Conservation (phyloP, 2,329 filamentous ascomycete species). For the Penicillium sp. region DNA sequence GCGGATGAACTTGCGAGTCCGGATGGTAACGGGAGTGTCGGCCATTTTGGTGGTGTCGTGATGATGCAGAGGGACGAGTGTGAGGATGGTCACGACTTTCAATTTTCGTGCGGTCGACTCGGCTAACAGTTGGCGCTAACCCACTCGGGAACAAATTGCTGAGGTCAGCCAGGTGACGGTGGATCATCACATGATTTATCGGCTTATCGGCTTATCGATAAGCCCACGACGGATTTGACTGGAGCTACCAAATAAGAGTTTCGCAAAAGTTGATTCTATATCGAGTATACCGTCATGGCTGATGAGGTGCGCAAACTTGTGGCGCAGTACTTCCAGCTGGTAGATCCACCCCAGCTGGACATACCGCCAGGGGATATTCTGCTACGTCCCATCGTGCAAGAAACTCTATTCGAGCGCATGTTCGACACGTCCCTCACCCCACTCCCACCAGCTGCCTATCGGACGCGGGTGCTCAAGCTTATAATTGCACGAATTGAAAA, state of each 20-base stretch:
- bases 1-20: conserved; percentile 99
- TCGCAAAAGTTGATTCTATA: not conserved
- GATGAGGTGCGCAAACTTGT: conserved; percentile 43
- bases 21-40: conserved; percentile 76
- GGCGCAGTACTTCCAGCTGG: conserved; percentile 80
- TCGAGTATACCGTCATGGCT: conserved; percentile 14
- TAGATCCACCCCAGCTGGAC: conserved; percentile 62
- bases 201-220: conserved; percentile 12
- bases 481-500: conserved; percentile 71
- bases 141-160: conserved; percentile 16
- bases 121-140: conserved; percentile 45
- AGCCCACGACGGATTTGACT: not conserved
- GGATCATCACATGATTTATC: conserved; percentile 15
- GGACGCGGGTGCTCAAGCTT: conserved; percentile 71
- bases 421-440: conserved; percentile 64
- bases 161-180: conserved; percentile 19
- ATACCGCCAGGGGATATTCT: conserved; percentile 66
- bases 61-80: conserved; percentile 29
- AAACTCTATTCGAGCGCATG: conserved; percentile 65
- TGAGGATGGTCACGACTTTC: conserved; percentile 40
- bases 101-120: conserved; percentile 48
- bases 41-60: conserved; percentile 70
- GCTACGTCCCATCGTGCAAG: conserved; percentile 65
- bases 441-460: conserved; percentile 70
- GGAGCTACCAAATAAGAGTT: not conserved